Conservation (phyloP, 768 basidiomycete species). For the Suillus placidus region DNA sequence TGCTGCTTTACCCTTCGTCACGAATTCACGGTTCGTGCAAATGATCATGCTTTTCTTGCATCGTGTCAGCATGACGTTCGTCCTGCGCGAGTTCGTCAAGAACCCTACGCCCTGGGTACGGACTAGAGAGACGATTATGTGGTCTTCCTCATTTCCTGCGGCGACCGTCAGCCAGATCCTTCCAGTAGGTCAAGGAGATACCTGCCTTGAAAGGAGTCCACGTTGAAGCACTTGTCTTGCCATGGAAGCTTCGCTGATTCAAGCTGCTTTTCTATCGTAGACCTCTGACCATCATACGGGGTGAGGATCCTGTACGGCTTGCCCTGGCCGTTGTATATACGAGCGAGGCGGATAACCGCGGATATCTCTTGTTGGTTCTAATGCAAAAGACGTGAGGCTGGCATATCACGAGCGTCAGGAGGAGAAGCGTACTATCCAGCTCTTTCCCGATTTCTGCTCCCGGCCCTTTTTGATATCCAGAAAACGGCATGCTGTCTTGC, state of each 20-base stretch:
- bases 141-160: conserved; percentile 79
- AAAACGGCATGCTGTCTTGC: conserved; percentile 38
- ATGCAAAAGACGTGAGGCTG: neutral
- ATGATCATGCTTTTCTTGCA: conserved; percentile 79
- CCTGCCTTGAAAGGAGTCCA: conserved; percentile 81
- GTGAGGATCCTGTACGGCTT: conserved; percentile 69
- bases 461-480: conserved; percentile 41
- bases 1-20: conserved; percentile 18
- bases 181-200: conserved; percentile 6
- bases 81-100: conserved; percentile 59
- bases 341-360: conserved; percentile 55
- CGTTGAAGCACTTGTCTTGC: conserved; percentile 72
- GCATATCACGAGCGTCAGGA: neutral
- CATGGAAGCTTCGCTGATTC: conserved; percentile 48
- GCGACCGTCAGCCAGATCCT: conserved; percentile 17
- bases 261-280: conserved; percentile 56
- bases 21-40: conserved; percentile 47
- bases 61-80: conserved; percentile 85
- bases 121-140: conserved; percentile 72
- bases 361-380: conserved; percentile 64
- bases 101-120: conserved; percentile 65
- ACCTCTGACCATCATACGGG: conserved; percentile 76
- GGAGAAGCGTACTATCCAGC: conserved; percentile 27
- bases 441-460: conserved; percentile 31
- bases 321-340: conserved; percentile 46